phyloP scores from a whole-genome alignment of 371 early-diverging fungal species.

The Mortierella sp. region DNA sequence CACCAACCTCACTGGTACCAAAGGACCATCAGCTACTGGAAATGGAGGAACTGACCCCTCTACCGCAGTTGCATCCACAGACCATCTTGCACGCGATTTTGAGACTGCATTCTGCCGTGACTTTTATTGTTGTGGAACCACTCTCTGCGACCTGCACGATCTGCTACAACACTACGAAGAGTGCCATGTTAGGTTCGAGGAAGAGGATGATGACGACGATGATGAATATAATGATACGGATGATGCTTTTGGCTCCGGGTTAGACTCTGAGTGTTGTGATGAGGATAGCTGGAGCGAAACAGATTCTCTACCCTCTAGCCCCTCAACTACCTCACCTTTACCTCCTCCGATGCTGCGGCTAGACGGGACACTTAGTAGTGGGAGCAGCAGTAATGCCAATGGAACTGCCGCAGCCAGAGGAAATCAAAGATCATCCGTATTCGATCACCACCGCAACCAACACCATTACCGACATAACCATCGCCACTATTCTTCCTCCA shows the following conservation, averaged over 20 bases:
- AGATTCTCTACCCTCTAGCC: slow-evolving; percentile 24
- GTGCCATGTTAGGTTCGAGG: slow-evolving; percentile 88
- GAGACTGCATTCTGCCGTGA: slow-evolving; percentile 91
- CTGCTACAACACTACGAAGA: slow-evolving; percentile 94
- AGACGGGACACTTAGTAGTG: slow-evolving; percentile 82
- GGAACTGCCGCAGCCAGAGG: slow-evolving; percentile 5
- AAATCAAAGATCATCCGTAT: not conserved
- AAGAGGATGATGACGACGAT: slow-evolving; percentile 66
- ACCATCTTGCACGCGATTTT: slow-evolving; percentile 65
- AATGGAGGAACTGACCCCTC: not conserved
- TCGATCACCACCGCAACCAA: not conserved
- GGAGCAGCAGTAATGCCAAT: slow-evolving; percentile 64
- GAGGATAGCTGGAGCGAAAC: slow-evolving; percentile 48
- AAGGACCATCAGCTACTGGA: not conserved
- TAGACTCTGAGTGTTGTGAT: slow-evolving; percentile 25
- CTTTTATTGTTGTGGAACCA: slow-evolving; percentile 89
- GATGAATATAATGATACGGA: slow-evolving; percentile 65
- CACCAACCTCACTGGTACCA: too few species aligned
- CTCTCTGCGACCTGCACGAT: slow-evolving; percentile 85
- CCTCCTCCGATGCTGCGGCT: slow-evolving; percentile 94
- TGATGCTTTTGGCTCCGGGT: not conserved
- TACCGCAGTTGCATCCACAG: slow-evolving; percentile 6
- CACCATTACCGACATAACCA: not conserved
- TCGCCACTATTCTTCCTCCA: not conserved
- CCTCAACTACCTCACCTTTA: slow-evolving; percentile 84